Conservation (phyloP, 179 eudicot genomes). For the Drosera spatulata region DNA sequence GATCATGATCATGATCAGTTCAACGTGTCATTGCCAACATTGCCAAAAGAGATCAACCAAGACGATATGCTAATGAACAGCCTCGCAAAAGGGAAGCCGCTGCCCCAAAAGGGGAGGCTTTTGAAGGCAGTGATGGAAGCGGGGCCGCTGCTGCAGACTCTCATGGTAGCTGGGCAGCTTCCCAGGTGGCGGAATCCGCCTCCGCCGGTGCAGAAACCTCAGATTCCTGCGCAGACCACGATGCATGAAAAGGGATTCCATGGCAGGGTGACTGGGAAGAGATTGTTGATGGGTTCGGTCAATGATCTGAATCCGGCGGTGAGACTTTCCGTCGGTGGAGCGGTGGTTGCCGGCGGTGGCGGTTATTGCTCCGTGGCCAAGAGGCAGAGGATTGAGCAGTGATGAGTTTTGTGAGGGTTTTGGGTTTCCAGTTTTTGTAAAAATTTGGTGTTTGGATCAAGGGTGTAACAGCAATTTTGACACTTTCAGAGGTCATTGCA, state of each 20-base stretch:
- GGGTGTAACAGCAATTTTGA: too few relatives aligned
- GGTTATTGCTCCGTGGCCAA: conserved; percentile 14
- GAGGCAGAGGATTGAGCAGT: conserved; percentile 28
- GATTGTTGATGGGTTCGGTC: conserved; percentile 6
- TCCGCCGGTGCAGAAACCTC: conserved; percentile 20
- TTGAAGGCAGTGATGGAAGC: conserved; percentile 59
- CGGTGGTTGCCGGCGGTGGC: background rate
- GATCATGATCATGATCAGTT: conserved; percentile 4
- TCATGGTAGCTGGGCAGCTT: conserved; percentile 71
- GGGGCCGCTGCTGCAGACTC: conserved; percentile 70
- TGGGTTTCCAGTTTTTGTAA: background rate
- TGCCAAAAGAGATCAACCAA: conserved; percentile 15
- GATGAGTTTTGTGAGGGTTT: background rate
- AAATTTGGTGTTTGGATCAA: too few relatives aligned
- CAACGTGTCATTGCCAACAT: background rate
- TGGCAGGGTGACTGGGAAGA: conserved; percentile 6
- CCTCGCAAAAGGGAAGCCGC: conserved; percentile 34
- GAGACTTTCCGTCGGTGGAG: conserved; percentile 15
- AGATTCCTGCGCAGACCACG: conserved; percentile 17
- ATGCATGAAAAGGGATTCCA: background rate
- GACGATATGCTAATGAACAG: conserved; percentile 35
- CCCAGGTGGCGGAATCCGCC: conserved; percentile 85
- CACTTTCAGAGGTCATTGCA: too few relatives aligned
- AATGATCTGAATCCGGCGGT: conserved; percentile 20
- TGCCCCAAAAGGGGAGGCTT: conserved; percentile 64